Conservation (phyloP, 768 basidiomycete genomes). For the Pleurotus platypus region DNA sequence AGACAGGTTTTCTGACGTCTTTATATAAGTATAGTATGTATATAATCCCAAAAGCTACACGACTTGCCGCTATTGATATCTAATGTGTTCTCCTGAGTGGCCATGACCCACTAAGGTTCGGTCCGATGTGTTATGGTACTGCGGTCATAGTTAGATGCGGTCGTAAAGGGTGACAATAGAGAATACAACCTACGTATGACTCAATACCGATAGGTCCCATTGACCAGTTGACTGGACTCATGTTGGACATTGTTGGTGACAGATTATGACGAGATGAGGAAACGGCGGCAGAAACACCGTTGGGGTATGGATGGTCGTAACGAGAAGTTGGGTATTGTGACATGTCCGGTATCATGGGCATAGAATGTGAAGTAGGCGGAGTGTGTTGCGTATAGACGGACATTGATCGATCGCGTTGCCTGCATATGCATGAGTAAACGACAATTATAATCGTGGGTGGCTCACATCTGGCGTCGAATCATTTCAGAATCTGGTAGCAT, state of each 20-base stretch:
- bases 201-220: slow-evolving; percentile 49
- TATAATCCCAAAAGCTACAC: not conserved
- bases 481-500: slow-evolving; percentile 41
- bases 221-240: slow-evolving; percentile 40
- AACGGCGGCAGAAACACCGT: slow-evolving; percentile 26
- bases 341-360: slow-evolving; percentile 61
- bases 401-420: slow-evolving; percentile 1
- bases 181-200: slow-evolving; percentile 51
- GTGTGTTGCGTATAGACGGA: slow-evolving; percentile 38
- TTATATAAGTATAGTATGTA: slow-evolving; percentile 1
- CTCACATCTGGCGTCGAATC: slow-evolving; percentile 46
- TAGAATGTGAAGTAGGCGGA: slow-evolving; percentile 33
- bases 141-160: slow-evolving; percentile 2
- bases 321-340: slow-evolving; percentile 47
- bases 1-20: not conserved
- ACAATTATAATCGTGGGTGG: slow-evolving; percentile 4
- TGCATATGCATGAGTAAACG: not conserved
- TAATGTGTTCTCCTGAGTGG: slow-evolving; percentile 37
- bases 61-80: slow-evolving; percentile 31
- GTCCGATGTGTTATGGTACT: slow-evolving; percentile 30
- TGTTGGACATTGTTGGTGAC: slow-evolving; percentile 44
- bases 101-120: slow-evolving; percentile 34
- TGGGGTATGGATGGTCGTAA: slow-evolving; percentile 49
- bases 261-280: slow-evolving; percentile 36
- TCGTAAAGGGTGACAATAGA: not conserved